These are phyloP conservation scores for Tinospora cordifolia DNA, from an alignment of 164 flowering plant species.

Conservation along the genomic window DNA sequence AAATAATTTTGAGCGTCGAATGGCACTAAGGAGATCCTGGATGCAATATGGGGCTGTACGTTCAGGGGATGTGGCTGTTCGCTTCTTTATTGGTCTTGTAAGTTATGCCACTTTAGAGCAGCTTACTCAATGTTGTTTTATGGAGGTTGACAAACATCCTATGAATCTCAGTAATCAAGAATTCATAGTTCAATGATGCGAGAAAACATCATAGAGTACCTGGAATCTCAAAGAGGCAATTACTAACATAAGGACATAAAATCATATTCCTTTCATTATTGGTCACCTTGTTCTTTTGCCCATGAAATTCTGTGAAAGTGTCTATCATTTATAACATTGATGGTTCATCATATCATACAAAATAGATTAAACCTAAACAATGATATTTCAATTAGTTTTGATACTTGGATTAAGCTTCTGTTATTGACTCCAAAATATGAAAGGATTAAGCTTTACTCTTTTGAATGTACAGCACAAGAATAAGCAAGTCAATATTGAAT, in stretches of 20 bases:
- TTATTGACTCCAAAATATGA: background rate
- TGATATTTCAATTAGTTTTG: background rate
- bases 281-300: background rate
- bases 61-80: slow-evolving; percentile 75
- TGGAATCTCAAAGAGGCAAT: too few relatives aligned
- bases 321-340: background rate
- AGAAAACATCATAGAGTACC: background rate
- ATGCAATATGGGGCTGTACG: slow-evolving; percentile 83
- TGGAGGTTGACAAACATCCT: background rate
- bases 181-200: background rate
- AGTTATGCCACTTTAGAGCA: slow-evolving; percentile 27
- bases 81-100: slow-evolving; percentile 87
- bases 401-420: background rate
- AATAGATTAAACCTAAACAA: background rate
- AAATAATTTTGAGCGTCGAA: slow-evolving; percentile 82
- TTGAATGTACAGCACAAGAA: slow-evolving; percentile 62
- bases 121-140: background rate
- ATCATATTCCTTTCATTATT: background rate
- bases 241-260: background rate
- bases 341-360: background rate
- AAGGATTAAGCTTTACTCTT: background rate
- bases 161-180: too few relatives aligned
- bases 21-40: slow-evolving; percentile 94
- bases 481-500: slow-evolving; percentile 54
- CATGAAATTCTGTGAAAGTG: background rate